Base-by-base conservation (phyloP, 306 rosid species). In the Echinosophora koreensis region DNA sequence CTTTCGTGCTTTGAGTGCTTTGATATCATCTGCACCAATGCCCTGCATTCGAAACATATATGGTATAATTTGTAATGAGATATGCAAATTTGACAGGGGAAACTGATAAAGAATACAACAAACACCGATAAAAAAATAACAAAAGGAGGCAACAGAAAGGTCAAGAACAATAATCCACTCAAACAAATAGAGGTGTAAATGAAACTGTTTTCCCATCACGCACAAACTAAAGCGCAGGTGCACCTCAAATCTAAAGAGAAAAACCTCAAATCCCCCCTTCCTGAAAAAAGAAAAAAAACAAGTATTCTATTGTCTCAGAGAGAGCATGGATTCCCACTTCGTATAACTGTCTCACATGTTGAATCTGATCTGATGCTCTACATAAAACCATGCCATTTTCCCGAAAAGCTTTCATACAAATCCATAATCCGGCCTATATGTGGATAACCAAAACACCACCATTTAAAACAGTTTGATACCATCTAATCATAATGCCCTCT, bases 1-100 rank as follows among this genome's bases (percentile, higher is more conserved):
- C 86, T 84, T 91, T 65, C 98, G 83, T 44, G 77, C 88, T 83
- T 84, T 93, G 63, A 93, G 97, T 76, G 88, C 84, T 85, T 89
- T 89, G 61, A 93, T 80, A 28, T 88, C 92, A 66, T 91, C 93
- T 77, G 90, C 77, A 70, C 80, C 81, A 64, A 91, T 60, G 55
- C 18, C 87, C 98, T 90, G 89, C 66, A 84, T 56, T 69, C 52
- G 42, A 58, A 79, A 74, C 70, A 79, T 59, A 79, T 59, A 64
- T 10, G 32, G 62, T 47, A 77, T 57, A 69, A 22, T 17, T 69
- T 35, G 6, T 12, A 69, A 39, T 64, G 12, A 84, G 80, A 41
- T 11, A 27, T 51, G 50, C 10, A 74, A 51, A 66, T 80, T 78
- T 38, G 28, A 49, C 17, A 54, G 49, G 58, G 58, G 3, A 79